Conservation (phyloP, 345 rosid genomes). For the Noccaea caerulescens region DNA sequence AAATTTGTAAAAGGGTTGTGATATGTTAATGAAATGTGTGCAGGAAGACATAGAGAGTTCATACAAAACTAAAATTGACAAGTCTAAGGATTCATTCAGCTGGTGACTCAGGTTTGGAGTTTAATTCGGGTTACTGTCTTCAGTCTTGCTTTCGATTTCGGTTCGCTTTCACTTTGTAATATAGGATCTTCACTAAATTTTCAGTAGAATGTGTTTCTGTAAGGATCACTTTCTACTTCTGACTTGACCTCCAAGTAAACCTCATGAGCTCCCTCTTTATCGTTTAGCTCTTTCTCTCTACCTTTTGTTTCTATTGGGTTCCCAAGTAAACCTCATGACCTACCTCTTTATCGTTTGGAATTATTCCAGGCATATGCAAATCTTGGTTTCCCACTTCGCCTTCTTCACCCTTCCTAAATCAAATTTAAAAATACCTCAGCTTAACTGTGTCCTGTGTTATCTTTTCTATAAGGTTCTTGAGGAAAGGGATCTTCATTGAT, state of each 20-base stretch:
- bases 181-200: too few species aligned
- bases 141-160: too few species aligned
- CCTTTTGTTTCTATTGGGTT: too few species aligned
- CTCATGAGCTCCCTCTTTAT: too few species aligned
- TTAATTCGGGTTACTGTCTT: conserved; percentile 59
- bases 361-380: conserved; percentile 53
- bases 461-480: conserved; percentile 48
- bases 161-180: too few species aligned
- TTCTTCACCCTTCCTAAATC: conserved; percentile 30
- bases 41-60: conserved; percentile 72
- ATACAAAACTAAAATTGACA: conserved; percentile 54
- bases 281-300: too few species aligned
- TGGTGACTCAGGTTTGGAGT: too few species aligned
- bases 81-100: conserved; percentile 51
- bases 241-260: too few species aligned
- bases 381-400: conserved; percentile 68
- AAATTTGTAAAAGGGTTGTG: not conserved
- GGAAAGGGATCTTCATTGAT: conserved; percentile 67
- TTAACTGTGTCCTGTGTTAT: conserved; percentile 44
- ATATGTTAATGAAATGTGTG: conserved; percentile 24
- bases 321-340: conserved; percentile 57
- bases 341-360: conserved; percentile 58
- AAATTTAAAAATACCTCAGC: conserved; percentile 51
- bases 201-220: conserved; percentile 56
- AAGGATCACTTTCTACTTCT: too few species aligned